Base-by-base conservation (phyloP, 257 asterid genomes). In the Lantana camara region DNA sequence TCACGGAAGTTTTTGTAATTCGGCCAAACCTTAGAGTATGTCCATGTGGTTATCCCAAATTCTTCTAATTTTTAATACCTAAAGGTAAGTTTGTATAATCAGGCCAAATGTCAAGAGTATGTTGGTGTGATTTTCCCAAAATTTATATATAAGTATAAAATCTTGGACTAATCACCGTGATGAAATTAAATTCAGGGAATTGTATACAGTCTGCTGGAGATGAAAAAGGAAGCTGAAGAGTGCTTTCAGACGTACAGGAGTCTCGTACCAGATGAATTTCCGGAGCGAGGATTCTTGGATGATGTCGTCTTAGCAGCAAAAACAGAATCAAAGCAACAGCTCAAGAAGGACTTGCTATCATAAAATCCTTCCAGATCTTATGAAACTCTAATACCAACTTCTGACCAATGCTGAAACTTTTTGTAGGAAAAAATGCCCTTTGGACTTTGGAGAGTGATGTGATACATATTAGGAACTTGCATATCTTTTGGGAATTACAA, bases 221-320 rank as follows among this genome's bases (percentile, higher is more conserved):
- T 79, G 73, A 82, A 68, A 73, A 67, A 78, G 79, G 89, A 87
- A 79, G 98, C 98, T 5, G 83, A 72, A 14, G 84, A 81, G 71
- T 70, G 65, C 45, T 92, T 89, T 67, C 95, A 82, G 82, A 79
- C 78, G n/a, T 89, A 87, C 46, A 80, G 79, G 32, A 79, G 85
- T 55, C 96, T 93, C 21, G 97, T 89, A 2, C 97, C 97, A 1
- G 85, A 80, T 63, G 97, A 89, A 65, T 89, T 83, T 67, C 98
- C 96, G 8, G 86, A 84, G 79, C 83, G 85, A 70, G 87, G 82
- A 23, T 89, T 83, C 80, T 81, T 93, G 42, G 91, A 93, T 32
- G 95, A 93, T 57, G 97, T 87, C 37, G 86, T 89, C 63, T 71
- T 85, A 73, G 84, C 95, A 8, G 95, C 98, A 17, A 89, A 79